Conservation (phyloP, 305 asterid genomes). For the Fraxinus xanthoxyloides region DNA sequence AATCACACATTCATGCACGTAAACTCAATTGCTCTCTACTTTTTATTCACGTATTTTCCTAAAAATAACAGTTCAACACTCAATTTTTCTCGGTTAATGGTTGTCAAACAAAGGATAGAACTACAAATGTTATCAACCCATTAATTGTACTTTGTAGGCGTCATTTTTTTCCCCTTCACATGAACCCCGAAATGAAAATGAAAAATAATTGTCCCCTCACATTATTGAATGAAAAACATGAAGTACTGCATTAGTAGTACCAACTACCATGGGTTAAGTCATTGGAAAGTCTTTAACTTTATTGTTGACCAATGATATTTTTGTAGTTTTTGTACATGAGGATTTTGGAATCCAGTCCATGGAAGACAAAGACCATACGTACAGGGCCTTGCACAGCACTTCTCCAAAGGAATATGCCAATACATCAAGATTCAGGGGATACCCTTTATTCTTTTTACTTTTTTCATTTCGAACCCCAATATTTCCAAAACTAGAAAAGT, state of each 20-base stretch:
- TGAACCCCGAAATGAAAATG: no score
- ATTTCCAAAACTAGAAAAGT: not conserved
- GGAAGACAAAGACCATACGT: no score
- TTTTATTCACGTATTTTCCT: no score
- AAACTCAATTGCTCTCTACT: no score
- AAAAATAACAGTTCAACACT: no score
- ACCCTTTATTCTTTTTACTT: not conserved
- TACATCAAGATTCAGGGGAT: not conserved
- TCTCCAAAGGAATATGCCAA: not conserved
- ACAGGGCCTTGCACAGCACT: no score
- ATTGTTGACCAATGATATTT: not conserved
- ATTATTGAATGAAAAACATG: not conserved
- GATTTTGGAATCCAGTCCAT: not conserved
- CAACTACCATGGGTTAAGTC: not conserved
- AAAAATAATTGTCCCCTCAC: not conserved
- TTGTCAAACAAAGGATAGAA: no score
- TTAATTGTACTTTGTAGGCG: no score
- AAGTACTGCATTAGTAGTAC: not conserved
- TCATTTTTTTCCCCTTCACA: not conserved
- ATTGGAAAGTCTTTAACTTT: not conserved
- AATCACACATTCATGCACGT: no score
- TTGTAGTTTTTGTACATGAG: not conserved
- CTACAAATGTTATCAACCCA: no score
- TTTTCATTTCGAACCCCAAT: not conserved
- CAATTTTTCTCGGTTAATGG: no score